phyloP scores from a whole-genome alignment of 306 rosid species.

The Begonia masoniana region DNA sequence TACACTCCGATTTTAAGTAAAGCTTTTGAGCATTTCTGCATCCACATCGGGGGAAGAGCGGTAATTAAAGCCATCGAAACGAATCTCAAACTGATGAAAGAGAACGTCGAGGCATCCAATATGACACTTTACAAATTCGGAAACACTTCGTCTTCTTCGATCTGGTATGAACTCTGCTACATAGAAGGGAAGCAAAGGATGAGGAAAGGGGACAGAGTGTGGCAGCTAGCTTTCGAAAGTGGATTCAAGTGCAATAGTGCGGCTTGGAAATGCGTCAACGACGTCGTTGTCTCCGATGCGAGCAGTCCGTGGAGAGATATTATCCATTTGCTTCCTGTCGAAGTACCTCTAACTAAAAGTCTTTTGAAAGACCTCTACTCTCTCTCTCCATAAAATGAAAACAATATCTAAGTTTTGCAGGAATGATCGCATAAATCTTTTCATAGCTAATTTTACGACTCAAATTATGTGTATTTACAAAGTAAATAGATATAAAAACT shows the following conservation, averaged over 20 bases:
- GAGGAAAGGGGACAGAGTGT: slow-evolving; percentile 39
- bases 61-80: too few relatives aligned
- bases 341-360: not conserved
- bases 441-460: too few relatives aligned
- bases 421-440: too few relatives aligned
- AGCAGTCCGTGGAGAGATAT: slow-evolving; percentile 41
- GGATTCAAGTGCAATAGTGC: slow-evolving; percentile 62
- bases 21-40: slow-evolving; percentile 37
- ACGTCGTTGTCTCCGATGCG: slow-evolving; percentile 14
- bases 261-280: slow-evolving; percentile 30
- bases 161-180: slow-evolving; percentile 49
- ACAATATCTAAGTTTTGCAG: too few relatives aligned
- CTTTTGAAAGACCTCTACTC: too few relatives aligned
- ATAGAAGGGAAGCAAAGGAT: slow-evolving; percentile 55
- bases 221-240: too few relatives aligned
- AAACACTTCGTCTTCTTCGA: slow-evolving; percentile 46
- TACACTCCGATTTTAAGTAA: slow-evolving; percentile 72
- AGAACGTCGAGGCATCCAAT: too few relatives aligned
- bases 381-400: too few relatives aligned
- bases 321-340: slow-evolving; percentile 26
- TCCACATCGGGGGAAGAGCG: too few relatives aligned
- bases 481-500: too few relatives aligned
- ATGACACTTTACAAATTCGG: slow-evolving; percentile 54
- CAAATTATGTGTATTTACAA: too few relatives aligned
- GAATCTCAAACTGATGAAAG: too few relatives aligned